Conservation (phyloP, 2,329 filamentous ascomycete genomes). For the Chrysosphaeria jannelii region DNA sequence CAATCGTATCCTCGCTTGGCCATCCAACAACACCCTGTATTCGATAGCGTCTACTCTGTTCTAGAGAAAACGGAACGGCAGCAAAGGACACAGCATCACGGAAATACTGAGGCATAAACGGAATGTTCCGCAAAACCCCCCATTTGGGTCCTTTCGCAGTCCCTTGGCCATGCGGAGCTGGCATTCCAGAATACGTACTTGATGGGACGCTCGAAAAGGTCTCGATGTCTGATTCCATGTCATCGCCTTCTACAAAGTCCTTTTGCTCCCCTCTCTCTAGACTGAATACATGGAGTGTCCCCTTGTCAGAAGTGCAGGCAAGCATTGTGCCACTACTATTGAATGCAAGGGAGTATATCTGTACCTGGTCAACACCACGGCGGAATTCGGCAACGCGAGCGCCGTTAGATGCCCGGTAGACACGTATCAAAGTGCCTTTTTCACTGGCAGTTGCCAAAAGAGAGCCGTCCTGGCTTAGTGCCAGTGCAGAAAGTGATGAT, state of each 20-base stretch:
- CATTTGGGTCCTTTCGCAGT: constrained; percentile 30
- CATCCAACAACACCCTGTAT: constrained; percentile 79
- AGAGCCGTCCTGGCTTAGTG: constrained; percentile 51
- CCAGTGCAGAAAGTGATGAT: constrained; percentile 45
- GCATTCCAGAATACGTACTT: no score
- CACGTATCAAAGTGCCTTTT: constrained; percentile 63
- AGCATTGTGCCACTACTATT: constrained; percentile 53
- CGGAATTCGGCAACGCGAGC: constrained; percentile 61
- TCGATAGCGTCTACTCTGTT: constrained; percentile 35
- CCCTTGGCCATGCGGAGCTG: no score
- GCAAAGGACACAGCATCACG: constrained; percentile 73
- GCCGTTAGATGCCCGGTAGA: constrained; percentile 56
- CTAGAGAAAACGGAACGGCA: constrained; percentile 52
- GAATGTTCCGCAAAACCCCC: constrained; percentile 59
- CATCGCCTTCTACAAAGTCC: constrained; percentile 22
- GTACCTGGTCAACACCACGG: constrained; percentile 64
- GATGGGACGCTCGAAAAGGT: no score
- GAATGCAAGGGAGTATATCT: constrained; percentile 67
- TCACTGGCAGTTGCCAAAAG: constrained; percentile 75
- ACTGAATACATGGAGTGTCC: constrained; percentile 81
- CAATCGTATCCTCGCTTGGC: constrained; percentile 40
- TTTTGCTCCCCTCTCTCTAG: no score
- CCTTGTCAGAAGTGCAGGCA: constrained; percentile 88
- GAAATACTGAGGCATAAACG: constrained; percentile 60
- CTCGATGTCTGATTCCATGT: constrained; percentile 4